Evolutionary conservation across 192 early-diverging fungal species (phyloP), one percentile per base, ranked within the genome.

Genomic region (Entomortierella chlamydospora): DNA sequence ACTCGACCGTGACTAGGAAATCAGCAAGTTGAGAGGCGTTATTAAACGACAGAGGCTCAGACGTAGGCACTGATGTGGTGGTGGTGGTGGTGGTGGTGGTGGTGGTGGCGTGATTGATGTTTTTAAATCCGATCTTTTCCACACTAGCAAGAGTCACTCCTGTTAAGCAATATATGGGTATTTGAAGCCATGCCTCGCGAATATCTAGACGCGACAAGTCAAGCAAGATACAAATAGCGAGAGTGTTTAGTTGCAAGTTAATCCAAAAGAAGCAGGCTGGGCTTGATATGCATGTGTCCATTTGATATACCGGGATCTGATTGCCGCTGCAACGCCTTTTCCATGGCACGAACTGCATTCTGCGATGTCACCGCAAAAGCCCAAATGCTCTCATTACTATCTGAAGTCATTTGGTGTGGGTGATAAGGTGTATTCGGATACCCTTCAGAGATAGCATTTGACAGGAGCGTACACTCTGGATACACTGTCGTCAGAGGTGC

Each of bases 291-390:
- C n/a, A n/a, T n/a, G n/a, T n/a, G n/a, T n/a, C n/a, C n/a, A n/a
- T n/a, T n/a, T 17, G 11, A 23, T 39, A 6, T 66, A 65, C 74
- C 74, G 28, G 34, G 39, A 28, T 78, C 67, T 25, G 49, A 25
- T 54, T 78, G 74, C 31, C n/a, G 33, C n/a, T 45, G 43, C 2
- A 78, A 45, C 8, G 67, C 67, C 3, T 53, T 34, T 30, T 59
- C 61, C 0, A 70, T 13, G 13, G 74, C 66, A 22, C 17, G 34
- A 12, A 70, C 74, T 0, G 74, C 66, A 10, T 78, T 78, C 28
- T 78, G 74, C 2, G 74, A 78, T 0, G 74, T 78, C 15, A 78
- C 55, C 1, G 67, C 74, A 47, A 78, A 78, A 0, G 74, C 74
- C 74, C 74, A 78, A 20, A 78, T 28, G 10, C 9, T 12, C 8